phyloP scores from a whole-genome alignment of 331 rosid species.

The Pyrus hybrid region DNA sequence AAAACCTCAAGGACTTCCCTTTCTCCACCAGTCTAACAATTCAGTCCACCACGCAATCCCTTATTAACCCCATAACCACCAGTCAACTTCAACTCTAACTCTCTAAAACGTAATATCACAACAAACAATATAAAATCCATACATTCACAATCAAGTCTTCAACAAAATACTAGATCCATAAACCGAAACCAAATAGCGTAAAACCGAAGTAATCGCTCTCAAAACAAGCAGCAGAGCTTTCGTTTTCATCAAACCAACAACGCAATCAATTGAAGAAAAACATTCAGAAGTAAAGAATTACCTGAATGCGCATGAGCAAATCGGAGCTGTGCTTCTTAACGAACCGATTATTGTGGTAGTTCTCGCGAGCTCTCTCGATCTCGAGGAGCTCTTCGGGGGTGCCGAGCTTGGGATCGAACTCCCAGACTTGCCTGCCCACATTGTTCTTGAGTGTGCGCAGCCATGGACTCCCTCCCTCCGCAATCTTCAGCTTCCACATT shows the following conservation, averaged over 20 bases:
- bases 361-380: conserved; percentile 44
- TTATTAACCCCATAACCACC: not conserved
- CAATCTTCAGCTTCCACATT: conserved; percentile 81
- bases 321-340: conserved; percentile 58
- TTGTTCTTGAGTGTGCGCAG: conserved; percentile 52
- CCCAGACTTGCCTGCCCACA: conserved; percentile 72
- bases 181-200: not conserved
- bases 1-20: not conserved
- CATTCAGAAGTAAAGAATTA: not conserved
- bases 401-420: conserved; percentile 58
- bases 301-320: conserved; percentile 81
- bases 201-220: not conserved
- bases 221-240: not conserved
- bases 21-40: not conserved
- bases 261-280: not conserved
- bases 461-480: conserved; percentile 69
- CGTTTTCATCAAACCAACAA: not conserved
- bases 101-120: not conserved
- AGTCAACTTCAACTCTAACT: not conserved
- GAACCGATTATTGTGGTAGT: conserved; percentile 42
- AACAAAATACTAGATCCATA: not conserved
- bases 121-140: not conserved
- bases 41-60: not conserved
- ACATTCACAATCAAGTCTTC: not conserved
- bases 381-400: conserved; percentile 35